These are phyloP conservation scores for Eucalyptus curtisii DNA, from an alignment of 345 rosid species.

Conservation along the genomic window DNA sequence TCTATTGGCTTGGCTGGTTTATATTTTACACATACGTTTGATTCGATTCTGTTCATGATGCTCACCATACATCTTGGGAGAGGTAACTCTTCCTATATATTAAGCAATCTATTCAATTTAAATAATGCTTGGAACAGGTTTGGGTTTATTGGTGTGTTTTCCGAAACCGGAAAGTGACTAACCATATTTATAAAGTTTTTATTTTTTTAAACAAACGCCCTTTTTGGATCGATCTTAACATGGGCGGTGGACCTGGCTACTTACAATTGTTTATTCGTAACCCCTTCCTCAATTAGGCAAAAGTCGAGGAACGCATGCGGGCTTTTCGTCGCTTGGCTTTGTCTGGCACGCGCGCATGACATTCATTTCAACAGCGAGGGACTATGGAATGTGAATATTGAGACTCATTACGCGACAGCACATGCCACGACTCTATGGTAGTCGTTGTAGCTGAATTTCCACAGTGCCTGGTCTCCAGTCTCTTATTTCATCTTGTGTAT, in stretches of 20 bases:
- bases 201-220: too few relatives aligned
- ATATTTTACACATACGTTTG: background rate
- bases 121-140: background rate
- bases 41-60: background rate
- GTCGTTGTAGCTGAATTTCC: background rate
- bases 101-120: background rate
- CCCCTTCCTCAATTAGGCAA: background rate
- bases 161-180: background rate
- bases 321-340: background rate
- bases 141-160: background rate
- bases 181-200: background rate
- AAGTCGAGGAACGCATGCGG: background rate
- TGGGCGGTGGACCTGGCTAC: background rate
- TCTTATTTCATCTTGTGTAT: too few relatives aligned
- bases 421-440: background rate
- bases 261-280: background rate
- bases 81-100: background rate
- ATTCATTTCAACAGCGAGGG: background rate
- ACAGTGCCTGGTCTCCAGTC: background rate
- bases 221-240: background rate
- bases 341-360: background rate
- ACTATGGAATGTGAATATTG: background rate
- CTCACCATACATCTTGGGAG: background rate
- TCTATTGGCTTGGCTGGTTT: background rate
- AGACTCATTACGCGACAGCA: background rate